Percentiles rank a stretch among this genome's conserved stretches.
Conservation (phyloP, 2,329 filamentous ascomycete species). For the Penicillium crustosum region DNA sequence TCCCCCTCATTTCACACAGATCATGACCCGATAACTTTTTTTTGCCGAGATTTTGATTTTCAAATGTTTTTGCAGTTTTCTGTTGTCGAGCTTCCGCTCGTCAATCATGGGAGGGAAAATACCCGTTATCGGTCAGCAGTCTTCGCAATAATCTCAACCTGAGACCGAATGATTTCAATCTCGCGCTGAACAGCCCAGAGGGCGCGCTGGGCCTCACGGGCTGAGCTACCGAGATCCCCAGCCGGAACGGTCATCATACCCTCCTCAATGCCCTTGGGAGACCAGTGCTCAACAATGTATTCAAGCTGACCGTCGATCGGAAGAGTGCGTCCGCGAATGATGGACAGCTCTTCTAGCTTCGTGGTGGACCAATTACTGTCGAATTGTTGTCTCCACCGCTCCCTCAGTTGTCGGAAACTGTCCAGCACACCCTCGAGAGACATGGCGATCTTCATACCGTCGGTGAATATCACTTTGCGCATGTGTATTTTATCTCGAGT, state of each 20-base stretch:
- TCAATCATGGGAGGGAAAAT: background rate
- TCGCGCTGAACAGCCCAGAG: conserved; percentile 10
- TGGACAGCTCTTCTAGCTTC: conserved; percentile 12
- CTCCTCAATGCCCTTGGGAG: conserved; percentile 6
- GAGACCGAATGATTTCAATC: conserved; percentile 2
- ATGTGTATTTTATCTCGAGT: conserved; percentile 6
- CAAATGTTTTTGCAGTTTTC: background rate
- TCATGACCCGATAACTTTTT: background rate
- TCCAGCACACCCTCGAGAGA: background rate
- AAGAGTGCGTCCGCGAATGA: conserved; percentile 1
- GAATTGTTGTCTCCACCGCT: conserved; percentile 5
- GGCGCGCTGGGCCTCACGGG: conserved; percentile 5
- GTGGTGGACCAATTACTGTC: background rate
- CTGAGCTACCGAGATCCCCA: background rate
- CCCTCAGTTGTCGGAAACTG: conserved; percentile 1
- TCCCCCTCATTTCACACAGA: background rate
- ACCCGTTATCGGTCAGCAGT: background rate
- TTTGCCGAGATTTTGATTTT: background rate
- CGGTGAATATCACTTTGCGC: conserved; percentile 15
- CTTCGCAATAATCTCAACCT: conserved; percentile 3
- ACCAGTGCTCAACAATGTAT: conserved; percentile 5
- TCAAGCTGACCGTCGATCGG: conserved; percentile 5
- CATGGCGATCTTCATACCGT: conserved; percentile 7
- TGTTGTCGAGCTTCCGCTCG: background rate
- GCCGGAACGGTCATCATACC: background rate